A percentile compares a stretch with the other conserved stretches of the same genome.
phyloP scores from a whole-genome alignment of 371 early-diverging fungal genomes.

The Mucor saturninus region DNA sequence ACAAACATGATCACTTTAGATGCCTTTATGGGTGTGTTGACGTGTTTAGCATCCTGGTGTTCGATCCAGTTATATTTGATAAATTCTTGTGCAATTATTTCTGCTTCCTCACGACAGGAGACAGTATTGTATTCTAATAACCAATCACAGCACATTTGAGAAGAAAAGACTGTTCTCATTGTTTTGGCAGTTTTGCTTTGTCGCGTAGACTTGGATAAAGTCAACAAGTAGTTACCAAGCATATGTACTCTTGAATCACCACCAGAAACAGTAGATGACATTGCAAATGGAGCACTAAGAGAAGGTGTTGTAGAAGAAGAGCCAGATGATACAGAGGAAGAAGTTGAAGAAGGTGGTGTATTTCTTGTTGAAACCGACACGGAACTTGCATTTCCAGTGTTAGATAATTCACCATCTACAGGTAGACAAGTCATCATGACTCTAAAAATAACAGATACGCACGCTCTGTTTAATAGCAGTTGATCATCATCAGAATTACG shows the following conservation, averaged over 20 bases:
- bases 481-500: constrained; percentile 52
- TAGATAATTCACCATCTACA: constrained; percentile 39
- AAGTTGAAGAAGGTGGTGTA: constrained; percentile 26
- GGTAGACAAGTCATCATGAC: constrained; percentile 52
- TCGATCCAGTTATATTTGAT: constrained; percentile 62
- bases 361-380: constrained; percentile 18
- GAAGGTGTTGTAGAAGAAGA: constrained; percentile 32
- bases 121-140: constrained; percentile 64
- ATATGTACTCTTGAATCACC: constrained; percentile 44
- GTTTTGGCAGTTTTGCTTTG: constrained; percentile 26
- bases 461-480: constrained; percentile 36
- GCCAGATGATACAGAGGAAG: constrained; percentile 27
- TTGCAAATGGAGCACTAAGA: constrained; percentile 32
- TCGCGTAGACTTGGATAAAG: constrained; percentile 33
- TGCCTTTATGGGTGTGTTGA: constrained; percentile 14
- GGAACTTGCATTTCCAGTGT: constrained; percentile 27
- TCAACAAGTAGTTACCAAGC: constrained; percentile 45
- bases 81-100: constrained; percentile 58
- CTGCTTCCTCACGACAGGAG: constrained; percentile 68
- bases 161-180: constrained; percentile 49
- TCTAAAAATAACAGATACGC: constrained; percentile 37
- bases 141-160: constrained; percentile 63
- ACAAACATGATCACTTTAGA: constrained; percentile 30
- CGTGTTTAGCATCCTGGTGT: constrained; percentile 36
- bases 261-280: constrained; percentile 26